phyloP scores from a whole-genome alignment of 306 rosid genomes.

The Trifolium subterraneum region DNA sequence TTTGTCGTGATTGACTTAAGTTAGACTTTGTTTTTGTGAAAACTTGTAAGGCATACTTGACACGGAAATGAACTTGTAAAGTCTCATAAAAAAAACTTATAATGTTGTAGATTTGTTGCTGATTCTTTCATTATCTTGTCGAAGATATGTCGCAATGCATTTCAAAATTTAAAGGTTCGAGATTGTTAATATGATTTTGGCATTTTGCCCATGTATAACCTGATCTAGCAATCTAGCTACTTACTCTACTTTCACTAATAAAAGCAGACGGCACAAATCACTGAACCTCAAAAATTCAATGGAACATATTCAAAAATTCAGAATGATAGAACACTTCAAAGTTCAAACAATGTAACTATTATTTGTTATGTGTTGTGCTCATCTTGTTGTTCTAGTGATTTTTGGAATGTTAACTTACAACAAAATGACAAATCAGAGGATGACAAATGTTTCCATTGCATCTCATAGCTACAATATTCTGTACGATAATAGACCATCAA shows the following conservation, averaged over 20 bases:
- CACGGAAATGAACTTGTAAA: too few species aligned
- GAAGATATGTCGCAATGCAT: background rate
- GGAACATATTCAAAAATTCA: background rate
- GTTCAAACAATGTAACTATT: background rate
- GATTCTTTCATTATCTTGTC: too few species aligned
- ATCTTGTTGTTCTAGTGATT: background rate
- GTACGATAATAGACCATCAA: slow-evolving; percentile 52
- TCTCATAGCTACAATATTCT: slow-evolving; percentile 46
- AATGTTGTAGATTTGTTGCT: too few species aligned
- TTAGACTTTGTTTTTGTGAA: too few species aligned
- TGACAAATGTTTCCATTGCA: slow-evolving; percentile 25
- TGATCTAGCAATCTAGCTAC: too few species aligned
- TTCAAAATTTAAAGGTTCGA: background rate
- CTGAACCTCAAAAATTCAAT: background rate
- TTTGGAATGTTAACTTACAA: background rate
- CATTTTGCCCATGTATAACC: too few species aligned
- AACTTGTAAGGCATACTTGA: too few species aligned
- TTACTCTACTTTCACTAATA: background rate
- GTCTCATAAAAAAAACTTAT: too few species aligned
- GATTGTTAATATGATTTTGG: background rate
- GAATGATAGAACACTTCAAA: background rate
- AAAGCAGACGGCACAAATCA: background rate
- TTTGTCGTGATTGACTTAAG: too few species aligned
- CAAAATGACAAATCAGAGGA: background rate
- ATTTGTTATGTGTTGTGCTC: background rate